These are phyloP conservation scores for Sporothrix brunneoviolacea DNA, from an alignment of 2,329 filamentous ascomycete species.

Conservation along the genomic window DNA sequence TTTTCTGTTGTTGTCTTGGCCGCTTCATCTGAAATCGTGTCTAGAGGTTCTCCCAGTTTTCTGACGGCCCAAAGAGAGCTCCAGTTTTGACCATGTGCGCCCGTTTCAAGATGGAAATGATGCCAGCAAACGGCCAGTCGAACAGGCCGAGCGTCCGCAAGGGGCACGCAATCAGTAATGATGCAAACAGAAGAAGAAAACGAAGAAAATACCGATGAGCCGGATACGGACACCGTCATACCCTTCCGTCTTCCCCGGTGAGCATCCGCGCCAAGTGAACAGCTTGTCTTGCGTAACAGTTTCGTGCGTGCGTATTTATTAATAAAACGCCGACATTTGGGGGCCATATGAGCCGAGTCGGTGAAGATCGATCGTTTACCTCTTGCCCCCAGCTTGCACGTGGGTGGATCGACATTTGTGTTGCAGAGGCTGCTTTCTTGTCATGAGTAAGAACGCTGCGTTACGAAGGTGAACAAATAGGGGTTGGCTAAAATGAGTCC, in stretches of 20 bases:
- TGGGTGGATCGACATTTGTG: slow-evolving; percentile 1
- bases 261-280: too few relatives aligned
- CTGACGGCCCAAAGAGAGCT: slow-evolving; percentile 4
- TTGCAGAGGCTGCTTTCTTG: background rate
- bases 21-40: background rate
- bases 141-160: slow-evolving; percentile 7
- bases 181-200: too few relatives aligned
- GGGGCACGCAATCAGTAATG: background rate
- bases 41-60: background rate
- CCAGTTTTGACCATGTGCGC: slow-evolving; percentile 4
- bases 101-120: background rate
- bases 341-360: too few relatives aligned
- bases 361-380: background rate
- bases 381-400: background rate
- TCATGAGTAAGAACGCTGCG: slow-evolving; percentile 5
- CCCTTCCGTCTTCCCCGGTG: too few relatives aligned
- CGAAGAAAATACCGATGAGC: too few relatives aligned
- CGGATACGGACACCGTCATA: too few relatives aligned
- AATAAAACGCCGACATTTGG: background rate
- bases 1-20: background rate
- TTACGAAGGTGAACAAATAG: background rate
- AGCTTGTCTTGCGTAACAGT: too few relatives aligned
- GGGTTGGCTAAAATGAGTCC: too few relatives aligned
- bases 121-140: too few relatives aligned
- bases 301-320: too few relatives aligned